Base-by-base conservation (phyloP, 257 asterid species). In the Mentha longifolia region DNA sequence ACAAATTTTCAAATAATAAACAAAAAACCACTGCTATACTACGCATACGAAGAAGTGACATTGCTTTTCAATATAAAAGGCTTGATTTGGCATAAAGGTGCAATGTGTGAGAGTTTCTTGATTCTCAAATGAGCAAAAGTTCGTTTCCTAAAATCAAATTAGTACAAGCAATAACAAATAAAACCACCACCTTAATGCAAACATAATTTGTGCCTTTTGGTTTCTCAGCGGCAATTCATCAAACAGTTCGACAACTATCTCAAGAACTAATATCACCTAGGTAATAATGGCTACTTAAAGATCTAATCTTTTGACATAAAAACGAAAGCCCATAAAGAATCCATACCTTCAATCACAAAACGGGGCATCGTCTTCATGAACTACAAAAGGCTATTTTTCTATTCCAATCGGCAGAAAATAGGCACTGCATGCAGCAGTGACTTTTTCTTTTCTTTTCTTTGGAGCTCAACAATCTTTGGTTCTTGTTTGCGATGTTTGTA, bases 351-450 rank as follows among this genome's bases (percentile, higher is more conserved):
- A 72, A 75, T 42, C 45, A 55, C 31, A 5, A 58, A 74, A 58
- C 85, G 83, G 57, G 73, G 73, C 85, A 77, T 83, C 31, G 66
- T 64, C 65, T 65, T 57, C 74, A 51, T 72, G 25, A 22, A 22
- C 25, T 22, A 22, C n/a, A 65, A 61, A 65, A 22, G 3, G 54
- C 67, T 60, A 59, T n/a, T 19, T 30, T 33, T 50, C 37, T 68
- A 25, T 41, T 7, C 46, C 57, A 68, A 69, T 2, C 37, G 39
- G 45, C 65, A 37, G 62, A 68, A 31, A 64, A 56, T n/a, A 50
- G 54, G 74, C 52, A 17, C 47, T 57, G 57, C 68, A 61, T 61
- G 71, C 65, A 72, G 65, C 52, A 42, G 15, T n/a, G 6, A 22
- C 46, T 25, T 54, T 20, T 54, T 46, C 7, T 16, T 11, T 4